Evolutionary conservation across 2,329 filamentous ascomycete species (phyloP).

Genomic region (Malbranchea zuffiana): DNA sequence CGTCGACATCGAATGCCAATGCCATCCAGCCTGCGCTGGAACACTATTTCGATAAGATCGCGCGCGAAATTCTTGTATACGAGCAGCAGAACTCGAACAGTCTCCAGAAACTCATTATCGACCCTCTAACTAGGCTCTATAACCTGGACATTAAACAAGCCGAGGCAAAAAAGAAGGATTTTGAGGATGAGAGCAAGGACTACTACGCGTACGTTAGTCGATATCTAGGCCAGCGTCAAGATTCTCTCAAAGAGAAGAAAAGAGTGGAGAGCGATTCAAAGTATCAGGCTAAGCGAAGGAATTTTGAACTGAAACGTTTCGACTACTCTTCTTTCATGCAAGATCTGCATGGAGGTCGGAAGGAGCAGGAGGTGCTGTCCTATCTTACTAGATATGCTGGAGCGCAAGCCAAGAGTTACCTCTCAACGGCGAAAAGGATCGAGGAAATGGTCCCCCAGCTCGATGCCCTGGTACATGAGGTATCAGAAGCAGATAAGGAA

Average conservation of each 20-base stretch:
- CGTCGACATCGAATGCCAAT: slow-evolving; percentile 81
- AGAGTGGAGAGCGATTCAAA: slow-evolving; percentile 89
- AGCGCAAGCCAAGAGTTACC: slow-evolving; percentile 71
- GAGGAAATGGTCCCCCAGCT: slow-evolving; percentile 79
- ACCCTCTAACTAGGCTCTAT: slow-evolving; percentile 84
- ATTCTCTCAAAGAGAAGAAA: slow-evolving; percentile 96
- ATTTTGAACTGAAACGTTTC: slow-evolving; percentile 94
- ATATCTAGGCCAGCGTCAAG: slow-evolving; percentile 91
- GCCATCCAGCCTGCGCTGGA: slow-evolving; percentile 95
- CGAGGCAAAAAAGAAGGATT: slow-evolving; percentile 91
- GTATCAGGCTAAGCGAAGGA: slow-evolving; percentile 84
- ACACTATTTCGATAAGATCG: slow-evolving; percentile 96
- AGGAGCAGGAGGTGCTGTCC: slow-evolving; percentile 92
- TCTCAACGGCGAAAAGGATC: slow-evolving; percentile 74
- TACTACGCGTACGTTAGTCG: slow-evolving; percentile 93
- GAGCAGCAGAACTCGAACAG: slow-evolving; percentile 75
- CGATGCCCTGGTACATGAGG: slow-evolving; percentile 76
- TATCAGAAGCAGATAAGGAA: slow-evolving; percentile 89
- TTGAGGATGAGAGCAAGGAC: slow-evolving; percentile 97
- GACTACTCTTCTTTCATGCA: slow-evolving; percentile 99
- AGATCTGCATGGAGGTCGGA: slow-evolving; percentile 95
- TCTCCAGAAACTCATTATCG: slow-evolving; percentile 86
- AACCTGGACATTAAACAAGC: slow-evolving; percentile 96
- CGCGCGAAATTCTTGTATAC: slow-evolving; percentile 76
- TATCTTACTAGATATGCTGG: slow-evolving; percentile 91